Conservation (phyloP, 768 basidiomycete species). For the Lactarius hengduanensis region DNA sequence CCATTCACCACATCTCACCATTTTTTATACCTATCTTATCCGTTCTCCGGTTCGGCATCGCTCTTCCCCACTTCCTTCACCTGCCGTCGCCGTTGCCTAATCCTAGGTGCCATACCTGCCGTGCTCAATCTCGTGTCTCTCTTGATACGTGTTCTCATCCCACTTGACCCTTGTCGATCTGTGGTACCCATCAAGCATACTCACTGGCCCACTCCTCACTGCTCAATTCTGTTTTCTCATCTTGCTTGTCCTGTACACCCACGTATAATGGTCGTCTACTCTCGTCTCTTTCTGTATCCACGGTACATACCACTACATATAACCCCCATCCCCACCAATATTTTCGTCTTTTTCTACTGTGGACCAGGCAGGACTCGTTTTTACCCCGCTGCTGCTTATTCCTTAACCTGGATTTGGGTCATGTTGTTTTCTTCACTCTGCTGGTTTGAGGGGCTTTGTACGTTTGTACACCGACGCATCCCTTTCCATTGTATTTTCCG, state of each 20-base stretch:
- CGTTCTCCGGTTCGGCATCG: not conserved
- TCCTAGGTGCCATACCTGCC: not conserved
- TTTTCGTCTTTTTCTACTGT: not conserved
- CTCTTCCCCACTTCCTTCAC: not conserved
- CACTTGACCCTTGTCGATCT: not conserved
- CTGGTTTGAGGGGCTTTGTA: conserved; percentile 30
- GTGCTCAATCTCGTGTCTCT: not conserved
- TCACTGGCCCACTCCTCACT: not conserved
- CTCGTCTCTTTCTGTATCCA: not conserved
- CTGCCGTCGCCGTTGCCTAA: conserved; percentile 3
- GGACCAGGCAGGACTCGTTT: conserved; percentile 11
- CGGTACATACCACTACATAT: conserved; percentile 10
- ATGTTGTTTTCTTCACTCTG: conserved; percentile 1
- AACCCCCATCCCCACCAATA: not conserved
- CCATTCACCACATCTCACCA: not conserved
- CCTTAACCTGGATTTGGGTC: not conserved
- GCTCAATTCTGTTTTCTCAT: conserved; percentile 5
- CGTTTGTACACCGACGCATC: not conserved
- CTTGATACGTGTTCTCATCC: not conserved
- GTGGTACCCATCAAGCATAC: not conserved
- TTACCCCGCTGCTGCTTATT: not conserved
- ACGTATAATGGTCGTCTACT: not conserved
- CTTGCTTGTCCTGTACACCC: not conserved
- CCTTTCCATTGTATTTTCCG: not conserved
- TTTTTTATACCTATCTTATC: conserved; percentile 23